phyloP scores from a whole-genome alignment of 1,284 basidiomycete genomes.

The Ustilago vetiveriae region DNA sequence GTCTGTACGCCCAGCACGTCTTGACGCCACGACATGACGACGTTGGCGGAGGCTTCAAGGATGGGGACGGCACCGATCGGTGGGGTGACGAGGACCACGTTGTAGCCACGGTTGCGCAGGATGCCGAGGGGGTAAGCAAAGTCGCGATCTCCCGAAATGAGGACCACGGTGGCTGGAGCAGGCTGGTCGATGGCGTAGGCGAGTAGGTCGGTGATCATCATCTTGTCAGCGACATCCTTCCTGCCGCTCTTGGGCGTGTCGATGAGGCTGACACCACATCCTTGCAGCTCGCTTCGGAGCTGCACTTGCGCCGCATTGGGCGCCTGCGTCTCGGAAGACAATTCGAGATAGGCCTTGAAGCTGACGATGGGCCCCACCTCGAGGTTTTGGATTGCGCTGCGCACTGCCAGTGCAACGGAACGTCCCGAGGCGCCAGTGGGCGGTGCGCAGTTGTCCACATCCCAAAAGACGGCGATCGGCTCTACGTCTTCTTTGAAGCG shows the following conservation, averaged over 20 bases:
- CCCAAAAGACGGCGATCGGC: slow-evolving; percentile 60
- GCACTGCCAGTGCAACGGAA: slow-evolving; percentile 49
- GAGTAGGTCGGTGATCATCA: slow-evolving; percentile 62
- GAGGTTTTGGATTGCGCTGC: slow-evolving; percentile 47
- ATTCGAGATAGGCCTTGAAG: slow-evolving; percentile 63
- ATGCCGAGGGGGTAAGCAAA: slow-evolving; percentile 61
- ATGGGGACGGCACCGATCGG: slow-evolving; percentile 59
- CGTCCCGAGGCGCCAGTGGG: slow-evolving; percentile 58
- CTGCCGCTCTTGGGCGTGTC: slow-evolving; percentile 61
- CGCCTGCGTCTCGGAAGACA: slow-evolving; percentile 44
- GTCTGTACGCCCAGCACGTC: slow-evolving; percentile 57
- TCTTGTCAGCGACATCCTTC: slow-evolving; percentile 62
- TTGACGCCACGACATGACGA: slow-evolving; percentile 58
- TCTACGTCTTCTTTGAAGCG: slow-evolving; percentile 33
- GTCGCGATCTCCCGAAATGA: slow-evolving; percentile 61
- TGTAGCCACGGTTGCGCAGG: slow-evolving; percentile 57
- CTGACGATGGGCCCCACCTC: slow-evolving; percentile 49
- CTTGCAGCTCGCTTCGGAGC: slow-evolving; percentile 60
- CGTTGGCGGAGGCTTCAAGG: slow-evolving; percentile 56
- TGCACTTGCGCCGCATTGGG: slow-evolving; percentile 48
- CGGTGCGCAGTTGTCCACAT: slow-evolving; percentile 61
- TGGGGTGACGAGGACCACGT: slow-evolving; percentile 55
- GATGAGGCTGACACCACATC: slow-evolving; percentile 59
- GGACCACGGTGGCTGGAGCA: slow-evolving; percentile 55
- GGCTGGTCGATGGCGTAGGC: slow-evolving; percentile 60